phyloP scores from a whole-genome alignment of 495 filamentous ascomycete genomes.

The Rhypophila decipiens region DNA sequence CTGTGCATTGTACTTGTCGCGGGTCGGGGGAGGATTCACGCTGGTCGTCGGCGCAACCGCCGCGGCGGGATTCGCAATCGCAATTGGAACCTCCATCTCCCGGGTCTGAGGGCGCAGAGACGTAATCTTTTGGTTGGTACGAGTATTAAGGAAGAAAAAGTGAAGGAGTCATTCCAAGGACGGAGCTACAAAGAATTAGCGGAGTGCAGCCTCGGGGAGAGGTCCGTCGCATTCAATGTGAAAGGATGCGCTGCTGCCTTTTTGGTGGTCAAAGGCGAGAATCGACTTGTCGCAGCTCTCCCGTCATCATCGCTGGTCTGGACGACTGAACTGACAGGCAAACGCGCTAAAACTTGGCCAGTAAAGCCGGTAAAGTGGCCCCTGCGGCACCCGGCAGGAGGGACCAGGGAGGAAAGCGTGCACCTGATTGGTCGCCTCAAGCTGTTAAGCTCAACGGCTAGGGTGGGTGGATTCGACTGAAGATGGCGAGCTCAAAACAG shows the following conservation, averaged over 20 bases:
- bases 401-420: not conserved
- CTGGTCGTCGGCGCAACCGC: slow-evolving; percentile 8
- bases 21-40: slow-evolving; percentile 9
- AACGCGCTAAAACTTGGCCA: not conserved
- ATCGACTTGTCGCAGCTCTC: not conserved
- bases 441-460: too few species aligned
- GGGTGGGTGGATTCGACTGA: too few species aligned
- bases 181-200: not conserved
- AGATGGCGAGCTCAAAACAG: too few species aligned
- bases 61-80: slow-evolving; percentile 2
- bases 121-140: too few species aligned
- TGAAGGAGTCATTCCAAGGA: not conserved
- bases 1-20: slow-evolving; percentile 35
- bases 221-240: not conserved
- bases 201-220: too few species aligned
- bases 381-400: not conserved
- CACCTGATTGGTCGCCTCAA: not conserved
- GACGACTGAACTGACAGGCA: not conserved
- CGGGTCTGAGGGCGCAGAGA: not conserved
- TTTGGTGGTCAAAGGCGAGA: not conserved
- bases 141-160: not conserved
- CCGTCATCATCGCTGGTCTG: not conserved
- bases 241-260: not conserved
- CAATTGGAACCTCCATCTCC: not conserved
- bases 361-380: not conserved